Evolutionary conservation across 768 basidiomycete genomes (phyloP), one percentile per base, ranked within the genome.

Genomic region (Lanmaoa rubissima): DNA sequence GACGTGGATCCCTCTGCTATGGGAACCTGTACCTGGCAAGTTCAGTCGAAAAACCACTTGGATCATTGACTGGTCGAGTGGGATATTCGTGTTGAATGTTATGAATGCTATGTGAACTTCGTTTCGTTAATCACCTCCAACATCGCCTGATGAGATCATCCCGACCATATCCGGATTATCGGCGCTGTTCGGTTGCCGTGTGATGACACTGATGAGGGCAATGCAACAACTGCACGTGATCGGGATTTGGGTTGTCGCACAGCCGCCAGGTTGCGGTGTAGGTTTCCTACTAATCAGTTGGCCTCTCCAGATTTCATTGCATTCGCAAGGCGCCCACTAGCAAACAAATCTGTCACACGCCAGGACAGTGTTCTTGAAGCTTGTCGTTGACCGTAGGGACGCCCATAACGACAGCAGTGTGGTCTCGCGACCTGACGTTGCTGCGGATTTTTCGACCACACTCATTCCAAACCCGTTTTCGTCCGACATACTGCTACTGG

Each of bases 371-470:
- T 42, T 36, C 21, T 24, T 24, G 21, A 31, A 45, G 28, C 49
- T 50, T 56, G 50, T 39, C 51, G 39, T 51, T 39, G 21, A 44
- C 40, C 46, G 46, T 46, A 46, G 31, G 17, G 45, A 51, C 55
- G 24, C 52, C 44, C 34, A 53, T 54, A 54, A 56, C 55, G 49
- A 58, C 57, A 11, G 32, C 39, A 26, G 53, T 53, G 40, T 54
- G 59, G 56, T 58, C 56, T 53, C 26, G 52, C 54, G 51, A 61
- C 67, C 53, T 39, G 45, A 52, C 54, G 53, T 44, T 56, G 48
- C 65, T 68, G 59, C 61, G 54, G 51, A 69, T 62, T 65, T 64
- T 63, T 53, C 49, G 62, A 68, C 64, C 42, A 60, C 70, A 45
- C 42, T 64, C 67, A 40, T 67, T 63, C 57, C 49, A 45, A 38